Evolutionary conservation across 345 rosid genomes (phyloP).

Genomic region (Eucalyptus regnans): DNA sequence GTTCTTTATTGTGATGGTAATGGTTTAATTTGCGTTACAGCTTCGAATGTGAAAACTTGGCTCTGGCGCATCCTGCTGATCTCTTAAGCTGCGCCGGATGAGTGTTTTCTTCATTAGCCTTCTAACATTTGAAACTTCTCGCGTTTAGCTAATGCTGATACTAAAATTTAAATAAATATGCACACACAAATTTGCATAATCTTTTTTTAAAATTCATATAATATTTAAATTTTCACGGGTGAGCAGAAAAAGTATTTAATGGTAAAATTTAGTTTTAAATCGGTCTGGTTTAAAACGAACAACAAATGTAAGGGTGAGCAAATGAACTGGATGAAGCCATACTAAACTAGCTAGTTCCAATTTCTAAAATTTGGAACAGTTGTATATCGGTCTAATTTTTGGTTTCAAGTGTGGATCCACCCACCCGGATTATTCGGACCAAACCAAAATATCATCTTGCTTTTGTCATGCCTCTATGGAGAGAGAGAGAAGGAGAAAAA

Average conservation of each 20-base stretch:
- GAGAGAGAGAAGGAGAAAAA: too few species aligned
- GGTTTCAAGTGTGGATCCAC: background rate
- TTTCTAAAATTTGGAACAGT: background rate
- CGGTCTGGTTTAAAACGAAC: background rate
- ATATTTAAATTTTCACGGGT: background rate
- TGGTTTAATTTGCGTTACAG: background rate
- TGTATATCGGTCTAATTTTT: accelerated
- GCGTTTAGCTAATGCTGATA: accelerated
- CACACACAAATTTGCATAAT: background rate
- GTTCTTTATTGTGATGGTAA: background rate
- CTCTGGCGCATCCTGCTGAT: background rate
- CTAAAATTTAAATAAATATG: accelerated
- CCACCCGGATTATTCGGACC: accelerated
- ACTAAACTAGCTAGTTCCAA: accelerated
- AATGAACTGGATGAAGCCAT: accelerated
- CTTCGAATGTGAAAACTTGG: background rate
- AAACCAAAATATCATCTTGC: background rate
- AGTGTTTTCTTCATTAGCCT: background rate
- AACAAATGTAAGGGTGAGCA: background rate
- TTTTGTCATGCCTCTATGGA: background rate
- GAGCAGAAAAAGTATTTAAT: background rate
- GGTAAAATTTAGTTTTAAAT: background rate
- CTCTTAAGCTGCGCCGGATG: background rate
- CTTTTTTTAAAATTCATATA: too few species aligned
- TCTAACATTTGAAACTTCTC: background rate